phyloP scores from a whole-genome alignment of 306 rosid species.

The Vigna trinervia region DNA sequence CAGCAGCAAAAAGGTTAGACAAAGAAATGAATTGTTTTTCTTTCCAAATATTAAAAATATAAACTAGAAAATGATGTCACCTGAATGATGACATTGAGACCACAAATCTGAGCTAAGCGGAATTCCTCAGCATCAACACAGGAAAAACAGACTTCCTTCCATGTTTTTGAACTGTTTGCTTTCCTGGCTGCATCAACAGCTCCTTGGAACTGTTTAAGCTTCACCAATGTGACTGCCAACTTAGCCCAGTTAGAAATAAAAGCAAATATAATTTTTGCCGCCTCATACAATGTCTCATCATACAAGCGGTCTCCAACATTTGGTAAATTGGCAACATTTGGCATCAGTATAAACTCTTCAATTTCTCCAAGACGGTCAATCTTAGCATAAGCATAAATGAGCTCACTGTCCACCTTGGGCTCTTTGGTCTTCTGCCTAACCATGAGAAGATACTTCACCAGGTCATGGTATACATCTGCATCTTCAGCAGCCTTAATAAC shows the following conservation, averaged over 20 bases:
- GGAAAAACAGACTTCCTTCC: constrained; percentile 97
- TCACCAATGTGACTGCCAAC: constrained; percentile 86
- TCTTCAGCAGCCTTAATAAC: constrained; percentile 89
- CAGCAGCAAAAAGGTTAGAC: constrained; percentile 28
- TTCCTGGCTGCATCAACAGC: constrained; percentile 98
- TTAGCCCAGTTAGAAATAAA: constrained; percentile 97
- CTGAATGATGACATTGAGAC: constrained; percentile 93
- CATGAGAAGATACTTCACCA: constrained; percentile 89
- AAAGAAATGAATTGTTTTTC: constrained; percentile 41
- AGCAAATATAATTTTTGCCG: constrained; percentile 86
- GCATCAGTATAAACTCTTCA: constrained; percentile 95
- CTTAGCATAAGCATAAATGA: constrained; percentile 94
- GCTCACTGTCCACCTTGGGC: constrained; percentile 97
- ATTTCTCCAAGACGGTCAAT: constrained; percentile 91
- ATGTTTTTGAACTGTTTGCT: constrained; percentile 94
- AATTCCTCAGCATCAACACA: constrained; percentile 98
- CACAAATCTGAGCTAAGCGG: constrained; percentile 96
- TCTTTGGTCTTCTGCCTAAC: constrained; percentile 90
- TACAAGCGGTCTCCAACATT: constrained; percentile 88
- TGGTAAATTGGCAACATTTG: constrained; percentile 92
- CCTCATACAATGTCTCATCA: constrained; percentile 91
- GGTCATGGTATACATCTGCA: constrained; percentile 80
- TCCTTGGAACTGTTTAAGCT: constrained; percentile 88
- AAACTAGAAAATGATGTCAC: constrained; percentile 44
- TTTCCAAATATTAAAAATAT: constrained; percentile 16